Evolutionary conservation across 2,329 filamentous ascomycete genomes (phyloP).

Genomic region (Cryphonectria nitschkei): DNA sequence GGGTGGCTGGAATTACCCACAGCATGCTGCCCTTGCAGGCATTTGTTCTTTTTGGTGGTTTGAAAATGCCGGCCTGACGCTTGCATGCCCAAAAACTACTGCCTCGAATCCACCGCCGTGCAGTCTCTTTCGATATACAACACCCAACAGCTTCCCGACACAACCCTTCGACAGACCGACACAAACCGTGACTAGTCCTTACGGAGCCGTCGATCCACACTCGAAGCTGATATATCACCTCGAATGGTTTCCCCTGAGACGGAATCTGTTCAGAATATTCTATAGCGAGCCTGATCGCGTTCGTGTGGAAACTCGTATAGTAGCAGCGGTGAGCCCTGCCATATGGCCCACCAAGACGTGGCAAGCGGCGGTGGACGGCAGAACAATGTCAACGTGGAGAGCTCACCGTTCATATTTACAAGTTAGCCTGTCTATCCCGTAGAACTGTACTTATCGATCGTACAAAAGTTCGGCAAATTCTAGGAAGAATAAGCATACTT

Average conservation of each 20-base stretch:
- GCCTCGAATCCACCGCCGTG: neutral
- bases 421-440: neutral
- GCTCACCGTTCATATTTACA: neutral
- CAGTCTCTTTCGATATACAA: neutral
- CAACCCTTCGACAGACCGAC: neutral
- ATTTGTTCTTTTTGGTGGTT: neutral
- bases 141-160: neutral
- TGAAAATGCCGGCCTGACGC: neutral
- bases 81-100: neutral
- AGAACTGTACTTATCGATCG: neutral
- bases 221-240: neutral
- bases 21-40: neutral
- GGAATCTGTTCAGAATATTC: neutral
- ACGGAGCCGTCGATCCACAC: neutral
- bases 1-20: neutral
- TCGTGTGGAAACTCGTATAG: neutral
- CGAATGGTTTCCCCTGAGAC: neutral
- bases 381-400: conserved; percentile 1
- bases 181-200: neutral
- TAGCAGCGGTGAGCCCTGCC: neutral
- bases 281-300: neutral
- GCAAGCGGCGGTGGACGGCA: conserved; percentile 3
- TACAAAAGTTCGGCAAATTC: neutral
- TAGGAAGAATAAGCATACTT: neutral
- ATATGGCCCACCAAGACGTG: neutral